Percentiles rank a stretch among this genome's conserved stretches.
Conservation (phyloP, 2,329 filamentous ascomycete species). For the Fusarium domesticum region DNA sequence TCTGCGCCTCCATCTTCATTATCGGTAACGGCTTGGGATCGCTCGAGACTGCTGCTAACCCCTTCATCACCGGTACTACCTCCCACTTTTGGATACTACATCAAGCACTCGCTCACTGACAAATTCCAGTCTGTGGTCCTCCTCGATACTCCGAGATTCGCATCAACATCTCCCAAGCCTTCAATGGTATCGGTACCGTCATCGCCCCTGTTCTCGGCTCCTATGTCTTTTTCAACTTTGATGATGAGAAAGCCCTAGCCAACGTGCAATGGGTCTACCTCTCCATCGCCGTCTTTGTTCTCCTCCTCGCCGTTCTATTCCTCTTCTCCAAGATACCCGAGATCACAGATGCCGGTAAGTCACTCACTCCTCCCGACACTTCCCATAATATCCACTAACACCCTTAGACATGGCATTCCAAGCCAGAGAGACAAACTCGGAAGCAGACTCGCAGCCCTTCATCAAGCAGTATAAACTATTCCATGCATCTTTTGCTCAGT, state of each 20-base stretch:
- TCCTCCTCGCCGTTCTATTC: constrained; percentile 62
- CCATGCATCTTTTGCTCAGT: constrained; percentile 72
- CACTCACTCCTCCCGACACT: too few relatives aligned
- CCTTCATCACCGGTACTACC: constrained; percentile 58
- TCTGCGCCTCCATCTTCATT: constrained; percentile 70
- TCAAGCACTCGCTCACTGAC: neutral
- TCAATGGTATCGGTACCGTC: constrained; percentile 73
- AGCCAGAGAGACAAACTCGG: constrained; percentile 51
- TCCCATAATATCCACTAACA: constrained; percentile 4
- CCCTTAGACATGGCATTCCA: constrained; percentile 61
- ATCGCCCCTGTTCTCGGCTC: constrained; percentile 70
- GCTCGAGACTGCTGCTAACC: constrained; percentile 75
- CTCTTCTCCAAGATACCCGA: constrained; percentile 67
- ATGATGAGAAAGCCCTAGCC: constrained; percentile 54
- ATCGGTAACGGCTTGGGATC: constrained; percentile 71
- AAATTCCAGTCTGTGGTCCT: constrained; percentile 47
- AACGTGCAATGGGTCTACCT: constrained; percentile 78
- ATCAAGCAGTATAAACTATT: constrained; percentile 72
- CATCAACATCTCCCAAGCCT: constrained; percentile 73
- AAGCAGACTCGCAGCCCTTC: constrained; percentile 59
- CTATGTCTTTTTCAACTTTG: constrained; percentile 68
- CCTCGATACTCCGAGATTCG: constrained; percentile 69
- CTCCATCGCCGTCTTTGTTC: constrained; percentile 69
- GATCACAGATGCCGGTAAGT: constrained; percentile 53
- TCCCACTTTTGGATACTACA: rapidly evolving